These are phyloP conservation scores for Allium fistulosum DNA, from an alignment of 106 monocot genomes.

Conservation along the genomic window DNA sequence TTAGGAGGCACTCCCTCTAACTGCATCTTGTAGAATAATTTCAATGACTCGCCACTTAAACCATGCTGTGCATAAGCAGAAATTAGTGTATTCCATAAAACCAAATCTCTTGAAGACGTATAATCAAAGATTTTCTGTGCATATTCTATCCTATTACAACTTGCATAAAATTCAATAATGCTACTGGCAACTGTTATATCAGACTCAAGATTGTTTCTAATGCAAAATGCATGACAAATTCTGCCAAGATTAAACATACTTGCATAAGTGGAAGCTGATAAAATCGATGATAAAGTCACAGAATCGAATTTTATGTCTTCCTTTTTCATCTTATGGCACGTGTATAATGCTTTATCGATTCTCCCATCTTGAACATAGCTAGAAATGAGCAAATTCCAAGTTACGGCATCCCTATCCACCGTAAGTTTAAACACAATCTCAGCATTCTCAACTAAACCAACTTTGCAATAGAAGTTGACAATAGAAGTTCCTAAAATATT, in stretches of 20 bases:
- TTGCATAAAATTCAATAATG: conserved; percentile 36
- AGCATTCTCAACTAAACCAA: conserved; percentile 34
- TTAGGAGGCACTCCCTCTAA: conserved; percentile 28
- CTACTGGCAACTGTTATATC: conserved; percentile 23
- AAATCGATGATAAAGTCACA: conserved; percentile 36
- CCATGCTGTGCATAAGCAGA: conserved; percentile 38
- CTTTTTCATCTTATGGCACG: conserved; percentile 30
- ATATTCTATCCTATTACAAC: conserved; percentile 26
- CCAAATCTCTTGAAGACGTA: conserved; percentile 19
- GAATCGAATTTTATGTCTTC: conserved; percentile 35
- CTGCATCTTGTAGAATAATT: conserved; percentile 46
- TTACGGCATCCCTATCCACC: conserved; percentile 26
- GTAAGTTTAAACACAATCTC: conserved; percentile 18
- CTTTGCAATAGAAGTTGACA: conserved; percentile 31
- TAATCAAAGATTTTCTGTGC: conserved; percentile 24
- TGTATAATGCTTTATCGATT: conserved; percentile 21
- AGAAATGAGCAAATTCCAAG: conserved; percentile 42
- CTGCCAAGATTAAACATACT: conserved; percentile 23
- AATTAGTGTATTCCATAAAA: conserved; percentile 37
- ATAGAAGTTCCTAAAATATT: conserved; percentile 30
- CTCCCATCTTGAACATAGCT: conserved; percentile 37
- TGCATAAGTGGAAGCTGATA: conserved; percentile 9
- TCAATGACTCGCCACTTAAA: conserved; percentile 30
- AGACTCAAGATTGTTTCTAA: conserved; percentile 36
- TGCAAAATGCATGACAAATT: conserved; percentile 31